Conservation (phyloP, 164 flowering plant genomes). For the Berberis vulgaris region DNA sequence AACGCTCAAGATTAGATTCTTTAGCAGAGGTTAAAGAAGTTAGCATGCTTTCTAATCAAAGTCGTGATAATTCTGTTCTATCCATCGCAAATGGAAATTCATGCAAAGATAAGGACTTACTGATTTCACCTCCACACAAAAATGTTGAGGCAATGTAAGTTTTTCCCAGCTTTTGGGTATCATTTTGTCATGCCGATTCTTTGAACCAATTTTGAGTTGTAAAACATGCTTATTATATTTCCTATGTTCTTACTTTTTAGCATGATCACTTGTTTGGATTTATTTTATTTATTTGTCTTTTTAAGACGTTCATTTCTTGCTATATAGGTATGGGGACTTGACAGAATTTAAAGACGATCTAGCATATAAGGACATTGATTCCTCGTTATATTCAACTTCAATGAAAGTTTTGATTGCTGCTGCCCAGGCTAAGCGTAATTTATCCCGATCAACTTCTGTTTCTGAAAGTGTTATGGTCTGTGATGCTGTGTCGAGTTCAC, state of each 20-base stretch:
- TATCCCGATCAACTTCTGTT: conserved; percentile 20
- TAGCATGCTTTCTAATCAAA: conserved; percentile 8
- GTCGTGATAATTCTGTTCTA: conserved; percentile 5
- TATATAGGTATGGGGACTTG: conserved; percentile 28
- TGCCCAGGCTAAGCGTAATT: conserved; percentile 14
- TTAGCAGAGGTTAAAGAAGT: conserved; percentile 8
- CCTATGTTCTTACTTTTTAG: background rate
- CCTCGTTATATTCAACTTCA: conserved; percentile 15
- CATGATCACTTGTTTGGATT: background rate
- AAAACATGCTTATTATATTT: background rate
- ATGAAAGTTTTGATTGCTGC: conserved; percentile 22
- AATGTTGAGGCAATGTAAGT: conserved; percentile 38
- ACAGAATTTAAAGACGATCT: conserved; percentile 19
- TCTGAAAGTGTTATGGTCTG: conserved; percentile 17
- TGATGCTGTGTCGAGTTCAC: conserved; percentile 24
- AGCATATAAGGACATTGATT: conserved; percentile 15
- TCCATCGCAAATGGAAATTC: conserved; percentile 11
- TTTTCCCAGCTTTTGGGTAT: background rate
- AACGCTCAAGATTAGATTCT: conserved; percentile 11
- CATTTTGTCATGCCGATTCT: background rate
- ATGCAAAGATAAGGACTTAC: conserved; percentile 16
- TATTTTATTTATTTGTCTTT: background rate
- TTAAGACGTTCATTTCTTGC: conserved; percentile 3
- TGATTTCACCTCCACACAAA: conserved; percentile 19
- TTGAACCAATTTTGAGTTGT: background rate